These are phyloP conservation scores for Cladophialophora bantiana DNA, from an alignment of 2,329 filamentous ascomycete species.

Conservation along the genomic window DNA sequence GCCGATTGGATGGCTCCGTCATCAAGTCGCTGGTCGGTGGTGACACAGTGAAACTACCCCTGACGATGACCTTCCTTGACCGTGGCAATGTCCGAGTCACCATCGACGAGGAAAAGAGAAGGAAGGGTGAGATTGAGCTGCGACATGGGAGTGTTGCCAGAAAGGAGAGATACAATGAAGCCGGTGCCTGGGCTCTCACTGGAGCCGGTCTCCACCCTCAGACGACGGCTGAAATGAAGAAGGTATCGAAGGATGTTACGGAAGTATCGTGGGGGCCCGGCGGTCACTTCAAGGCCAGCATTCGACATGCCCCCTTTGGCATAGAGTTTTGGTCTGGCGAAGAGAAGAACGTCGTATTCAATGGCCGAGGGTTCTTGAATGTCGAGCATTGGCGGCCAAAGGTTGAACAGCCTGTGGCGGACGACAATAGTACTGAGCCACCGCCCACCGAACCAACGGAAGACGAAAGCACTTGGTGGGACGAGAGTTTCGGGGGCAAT, in stretches of 20 bases:
- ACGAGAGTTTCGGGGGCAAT: slow-evolving; percentile 92
- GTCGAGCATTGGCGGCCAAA: slow-evolving; percentile 95
- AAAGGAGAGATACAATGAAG: slow-evolving; percentile 95
- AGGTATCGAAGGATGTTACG: slow-evolving; percentile 61
- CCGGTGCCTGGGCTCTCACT: slow-evolving; percentile 82
- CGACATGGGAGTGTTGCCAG: slow-evolving; percentile 81
- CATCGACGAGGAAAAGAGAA: slow-evolving; percentile 88
- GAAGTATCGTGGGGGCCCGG: slow-evolving; percentile 78
- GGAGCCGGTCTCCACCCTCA: slow-evolving; percentile 75
- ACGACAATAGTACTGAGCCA: slow-evolving; percentile 52
- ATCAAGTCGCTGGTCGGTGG: slow-evolving; percentile 75
- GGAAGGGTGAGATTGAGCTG: slow-evolving; percentile 86
- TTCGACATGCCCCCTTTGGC: slow-evolving; percentile 81
- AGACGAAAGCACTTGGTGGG: slow-evolving; percentile 96
- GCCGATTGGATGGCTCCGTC: slow-evolving; percentile 79
- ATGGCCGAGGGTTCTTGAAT: slow-evolving; percentile 88
- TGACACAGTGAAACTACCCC: slow-evolving; percentile 77
- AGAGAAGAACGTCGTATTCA: slow-evolving; percentile 82
- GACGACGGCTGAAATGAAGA: slow-evolving; percentile 72
- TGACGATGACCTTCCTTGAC: slow-evolving; percentile 87
- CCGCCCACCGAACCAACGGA: slow-evolving; percentile 57
- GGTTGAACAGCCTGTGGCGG: slow-evolving; percentile 64
- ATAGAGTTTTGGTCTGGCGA: slow-evolving; percentile 88
- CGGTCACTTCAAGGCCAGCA: slow-evolving; percentile 78
- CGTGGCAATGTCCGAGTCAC: slow-evolving; percentile 87